Evolutionary conservation across 2,329 filamentous ascomycete genomes (phyloP), one percentile per base, ranked within the genome.

Genomic region (Phoma herbarum): DNA sequence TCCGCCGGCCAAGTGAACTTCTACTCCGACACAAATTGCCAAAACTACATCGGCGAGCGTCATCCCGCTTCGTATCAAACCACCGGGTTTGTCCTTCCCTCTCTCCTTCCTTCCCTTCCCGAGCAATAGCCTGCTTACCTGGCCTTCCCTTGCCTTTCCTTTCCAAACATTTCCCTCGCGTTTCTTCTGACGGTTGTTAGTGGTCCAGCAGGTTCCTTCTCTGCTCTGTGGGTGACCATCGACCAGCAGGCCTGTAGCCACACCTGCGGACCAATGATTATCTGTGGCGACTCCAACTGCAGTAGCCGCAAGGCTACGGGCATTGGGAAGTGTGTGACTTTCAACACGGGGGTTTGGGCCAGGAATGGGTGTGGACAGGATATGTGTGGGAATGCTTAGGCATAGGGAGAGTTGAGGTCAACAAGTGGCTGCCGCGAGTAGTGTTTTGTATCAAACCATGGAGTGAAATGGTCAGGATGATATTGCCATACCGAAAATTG

Each of bases 1-100:
- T 50, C 62, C 4, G 64, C 64, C 9, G 64, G 62, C 31, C 62
- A 66, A n/a, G 59, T 66, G 5, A 66, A 66, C 46, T 66, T 66
- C 28, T 66, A 66, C 50, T 64, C 60, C 8, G 62, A 66, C 50
- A 60, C 54, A 9, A 63, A 63, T 37, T 64, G 64, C 50, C 37
- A 63, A 16, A 63, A 64, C 48, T 66, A 66, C 55, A 64, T 66
- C 31, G 64, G 64, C 20, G 48, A 55, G 44, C 14, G 33, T 1
- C 56, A 61, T 35, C 64, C 64, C 3, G 58, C 37, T 22, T 37
- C 49, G 1, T 55, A 20, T 31, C 45, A 59, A 26, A 63, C 52
- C 8, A 55, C 55, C 11, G 62, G 64, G 64, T 64, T 60, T 9
- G 44, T 37, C n/a, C 7, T n/a, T 37, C 33, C 33, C 2, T 6